Conservation (phyloP, 2,329 filamentous ascomycete genomes). For the Rugonectria rugulosa region DNA sequence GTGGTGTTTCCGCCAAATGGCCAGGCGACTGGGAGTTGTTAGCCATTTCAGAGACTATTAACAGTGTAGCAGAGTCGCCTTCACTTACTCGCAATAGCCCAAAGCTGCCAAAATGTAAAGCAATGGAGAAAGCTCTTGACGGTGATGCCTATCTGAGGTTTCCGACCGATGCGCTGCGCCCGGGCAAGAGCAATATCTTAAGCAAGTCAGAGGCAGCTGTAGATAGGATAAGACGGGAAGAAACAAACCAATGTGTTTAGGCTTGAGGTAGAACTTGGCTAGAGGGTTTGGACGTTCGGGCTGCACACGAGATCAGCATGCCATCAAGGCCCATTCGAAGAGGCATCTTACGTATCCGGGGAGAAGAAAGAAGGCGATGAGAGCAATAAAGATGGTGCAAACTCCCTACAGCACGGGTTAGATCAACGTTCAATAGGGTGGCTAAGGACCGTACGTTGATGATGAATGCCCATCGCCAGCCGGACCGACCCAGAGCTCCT, state of each 20-base stretch:
- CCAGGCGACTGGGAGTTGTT: background rate
- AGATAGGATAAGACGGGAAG: background rate
- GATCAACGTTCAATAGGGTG: no score
- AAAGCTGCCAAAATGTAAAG: slow-evolving; percentile 2
- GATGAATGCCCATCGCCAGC: slow-evolving; percentile 25
- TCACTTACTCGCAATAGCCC: slow-evolving; percentile 5
- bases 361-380: background rate
- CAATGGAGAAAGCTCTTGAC: background rate
- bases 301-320: background rate
- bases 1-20: slow-evolving; percentile 3
- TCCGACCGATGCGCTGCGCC: background rate
- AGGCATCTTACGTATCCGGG: slow-evolving; percentile 1
- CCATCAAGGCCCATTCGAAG: background rate
- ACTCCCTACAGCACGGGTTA: no score
- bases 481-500: slow-evolving; percentile 10
- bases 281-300: slow-evolving; percentile 1
- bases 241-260: background rate
- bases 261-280: slow-evolving; percentile 7
- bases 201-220: background rate
- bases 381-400: slow-evolving; percentile 2
- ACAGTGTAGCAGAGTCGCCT: background rate
- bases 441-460: no score
- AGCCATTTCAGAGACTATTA: background rate
- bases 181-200: slow-evolving; percentile 8
- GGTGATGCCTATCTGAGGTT: slow-evolving; percentile 6